phyloP scores from a whole-genome alignment of 2,329 filamentous ascomycete genomes.

The Metarhizium brunneum region DNA sequence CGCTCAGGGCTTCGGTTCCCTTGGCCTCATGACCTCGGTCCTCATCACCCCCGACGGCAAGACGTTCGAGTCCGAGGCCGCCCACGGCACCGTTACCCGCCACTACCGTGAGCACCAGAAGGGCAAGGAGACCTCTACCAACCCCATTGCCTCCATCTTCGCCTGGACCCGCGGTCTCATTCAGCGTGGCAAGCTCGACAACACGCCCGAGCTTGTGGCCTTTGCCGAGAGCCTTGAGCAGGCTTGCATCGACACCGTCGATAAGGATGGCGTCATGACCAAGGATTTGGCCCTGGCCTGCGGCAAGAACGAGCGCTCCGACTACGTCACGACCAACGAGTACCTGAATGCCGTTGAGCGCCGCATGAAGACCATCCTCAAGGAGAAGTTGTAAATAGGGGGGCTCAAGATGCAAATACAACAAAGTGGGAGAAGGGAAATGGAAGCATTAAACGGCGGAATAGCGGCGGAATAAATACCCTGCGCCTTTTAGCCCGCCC shows the following conservation, averaged over 20 bases:
- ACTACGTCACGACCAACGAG: constrained; percentile 86
- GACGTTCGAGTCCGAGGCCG: constrained; percentile 95
- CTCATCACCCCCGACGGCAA: constrained; percentile 94
- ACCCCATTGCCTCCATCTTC: constrained; percentile 98
- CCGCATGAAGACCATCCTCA: constrained; percentile 71
- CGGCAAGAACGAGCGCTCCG: constrained; percentile 73
- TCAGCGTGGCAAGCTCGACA: constrained; percentile 87
- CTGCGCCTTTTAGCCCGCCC: neutral
- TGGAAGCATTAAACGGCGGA: neutral
- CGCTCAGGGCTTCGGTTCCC: constrained; percentile 93
- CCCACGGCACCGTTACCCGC: constrained; percentile 95
- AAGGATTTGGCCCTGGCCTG: constrained; percentile 96
- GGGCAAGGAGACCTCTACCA: constrained; percentile 92
- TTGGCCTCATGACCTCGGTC: constrained; percentile 97
- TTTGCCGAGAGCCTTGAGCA: constrained; percentile 89
- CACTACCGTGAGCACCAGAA: constrained; percentile 99
- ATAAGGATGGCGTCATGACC: constrained; percentile 94
- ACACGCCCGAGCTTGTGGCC: constrained; percentile 81
- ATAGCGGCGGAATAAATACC: neutral
- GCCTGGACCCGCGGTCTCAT: constrained; percentile 93
- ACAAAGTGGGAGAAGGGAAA: neutral
- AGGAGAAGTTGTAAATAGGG: constrained; percentile 58
- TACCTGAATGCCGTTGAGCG: constrained; percentile 91
- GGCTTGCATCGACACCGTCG: constrained; percentile 90
- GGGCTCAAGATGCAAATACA: neutral